Percentiles rank a stretch among this genome's conserved stretches.
Evolutionary conservation across 306 rosid species (phyloP).

Genomic region (Vigna radiata): DNA sequence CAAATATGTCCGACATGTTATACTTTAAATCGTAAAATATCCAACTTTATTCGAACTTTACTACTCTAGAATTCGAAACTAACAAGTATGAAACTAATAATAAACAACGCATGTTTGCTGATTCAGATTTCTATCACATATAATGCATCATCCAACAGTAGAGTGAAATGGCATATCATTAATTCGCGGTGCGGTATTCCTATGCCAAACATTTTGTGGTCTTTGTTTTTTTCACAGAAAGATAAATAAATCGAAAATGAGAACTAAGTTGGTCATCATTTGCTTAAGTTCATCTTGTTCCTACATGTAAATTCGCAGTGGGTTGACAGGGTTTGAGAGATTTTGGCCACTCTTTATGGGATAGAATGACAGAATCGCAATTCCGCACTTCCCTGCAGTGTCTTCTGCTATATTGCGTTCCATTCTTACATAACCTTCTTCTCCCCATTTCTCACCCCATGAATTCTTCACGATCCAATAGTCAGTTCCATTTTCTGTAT

Average conservation of each 20-base stretch:
- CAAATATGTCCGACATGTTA: neutral
- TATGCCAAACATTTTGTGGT: constrained; percentile 10
- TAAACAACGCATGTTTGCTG: neutral
- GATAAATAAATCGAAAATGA: neutral
- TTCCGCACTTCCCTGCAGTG: constrained; percentile 69
- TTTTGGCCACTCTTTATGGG: constrained; percentile 75
- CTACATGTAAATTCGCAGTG: constrained; percentile 53
- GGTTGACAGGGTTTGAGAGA: constrained; percentile 78
- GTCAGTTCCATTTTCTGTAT: constrained; percentile 70
- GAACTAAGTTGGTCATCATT: constrained; percentile 23
- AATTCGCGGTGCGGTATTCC: constrained; percentile 20
- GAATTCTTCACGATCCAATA: constrained; percentile 90
- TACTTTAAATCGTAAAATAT: neutral
- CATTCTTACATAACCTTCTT: constrained; percentile 75
- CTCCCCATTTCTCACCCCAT: constrained; percentile 90
- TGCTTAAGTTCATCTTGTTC: constrained; percentile 46
- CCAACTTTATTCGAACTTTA: neutral
- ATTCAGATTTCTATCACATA: constrained; percentile 38
- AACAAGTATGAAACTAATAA: no score
- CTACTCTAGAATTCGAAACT: neutral
- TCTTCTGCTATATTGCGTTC: constrained; percentile 65
- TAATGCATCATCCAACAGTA: constrained; percentile 32
- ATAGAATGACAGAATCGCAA: constrained; percentile 75
- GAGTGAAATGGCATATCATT: constrained; percentile 14
- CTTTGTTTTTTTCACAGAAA: no score